Base-by-base conservation (phyloP, 1,139 yeast species). In the Magnusiomyces clavatus region DNA sequence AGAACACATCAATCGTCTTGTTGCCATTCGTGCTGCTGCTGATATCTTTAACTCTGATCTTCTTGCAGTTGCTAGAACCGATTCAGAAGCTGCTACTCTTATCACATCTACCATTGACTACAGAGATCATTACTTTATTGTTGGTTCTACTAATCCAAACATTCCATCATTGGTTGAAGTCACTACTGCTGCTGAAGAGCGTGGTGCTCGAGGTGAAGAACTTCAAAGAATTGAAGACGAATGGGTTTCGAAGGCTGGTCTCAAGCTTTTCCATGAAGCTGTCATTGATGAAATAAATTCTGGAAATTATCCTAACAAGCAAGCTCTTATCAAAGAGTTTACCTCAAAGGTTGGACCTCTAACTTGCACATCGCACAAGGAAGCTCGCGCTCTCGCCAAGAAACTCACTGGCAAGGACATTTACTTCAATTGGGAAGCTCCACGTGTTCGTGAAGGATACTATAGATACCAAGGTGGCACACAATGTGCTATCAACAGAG, bases 401-500 rank as follows among this genome's bases (percentile, higher is more conserved):
- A 78, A 84, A 65, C 71, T 90, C 52, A 73, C 86, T 38, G 96
- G 97, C 60, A 78, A 83, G 70, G 96, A 88, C 61, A 71, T 90
- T 59, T 86, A 78, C 81, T 90, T 89, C 73, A 82, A 92, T 79
- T 92, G 97, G 97, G 97, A 92, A 57, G 82, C 85, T 58, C 85
- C 97, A 63, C 84, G 97, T 73, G 95, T 88, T 60, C 81, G 97
- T 71, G 98, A 92, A 75, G 98, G 98, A 64, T 87, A 86, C 81
- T 92, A 90, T 82, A 82, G 96, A 70, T 90, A 89, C 82, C 77
- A 76, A 66, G 97, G 97, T 68, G 97, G 97, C 65, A 88, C 96
- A 57, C 92, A 88, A 76, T 89, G 97, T 77, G 96, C 97, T 52
- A 86, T 90, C 56, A 90, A 88, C 85, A 84, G 98, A 72, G 97